phyloP scores from a whole-genome alignment of 257 asterid species.

The Primulina huaijiensis region DNA sequence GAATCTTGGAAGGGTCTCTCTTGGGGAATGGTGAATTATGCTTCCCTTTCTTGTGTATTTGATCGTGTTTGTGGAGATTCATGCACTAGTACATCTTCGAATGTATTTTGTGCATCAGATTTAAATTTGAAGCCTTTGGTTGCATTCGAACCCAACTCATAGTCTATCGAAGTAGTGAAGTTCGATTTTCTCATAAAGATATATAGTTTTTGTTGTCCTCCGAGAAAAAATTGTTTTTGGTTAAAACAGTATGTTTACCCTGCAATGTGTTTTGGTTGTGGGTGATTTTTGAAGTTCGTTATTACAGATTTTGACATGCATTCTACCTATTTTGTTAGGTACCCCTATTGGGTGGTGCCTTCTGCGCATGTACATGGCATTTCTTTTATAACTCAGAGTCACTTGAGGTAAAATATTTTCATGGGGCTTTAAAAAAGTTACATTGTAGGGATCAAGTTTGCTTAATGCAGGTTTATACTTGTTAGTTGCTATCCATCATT shows the following conservation, averaged over 20 bases:
- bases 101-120: neutral
- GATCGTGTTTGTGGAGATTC: neutral
- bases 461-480: constrained; percentile 5
- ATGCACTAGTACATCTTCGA: neutral
- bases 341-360: constrained; percentile 94
- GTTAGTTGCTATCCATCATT: neutral
- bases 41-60: constrained; percentile 6
- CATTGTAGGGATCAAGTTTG: neutral
- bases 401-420: constrained; percentile 64
- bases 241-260: neutral
- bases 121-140: neutral
- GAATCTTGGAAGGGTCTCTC: constrained; percentile 98
- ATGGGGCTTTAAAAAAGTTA: neutral
- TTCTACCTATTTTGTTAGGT: constrained; percentile 51
- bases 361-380: constrained; percentile 99
- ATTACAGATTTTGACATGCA: constrained; percentile 1
- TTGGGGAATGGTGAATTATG: constrained; percentile 88
- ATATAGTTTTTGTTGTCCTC: constrained; percentile 1
- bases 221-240: neutral
- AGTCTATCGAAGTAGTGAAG: neutral
- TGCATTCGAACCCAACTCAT: neutral
- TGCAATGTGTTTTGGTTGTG: neutral
- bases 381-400: constrained; percentile 93
- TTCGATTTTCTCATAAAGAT: neutral
- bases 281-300: neutral